Evolutionary conservation across 2,329 filamentous ascomycete genomes (phyloP).

Genomic region (Thermomyces lanuginosus): DNA sequence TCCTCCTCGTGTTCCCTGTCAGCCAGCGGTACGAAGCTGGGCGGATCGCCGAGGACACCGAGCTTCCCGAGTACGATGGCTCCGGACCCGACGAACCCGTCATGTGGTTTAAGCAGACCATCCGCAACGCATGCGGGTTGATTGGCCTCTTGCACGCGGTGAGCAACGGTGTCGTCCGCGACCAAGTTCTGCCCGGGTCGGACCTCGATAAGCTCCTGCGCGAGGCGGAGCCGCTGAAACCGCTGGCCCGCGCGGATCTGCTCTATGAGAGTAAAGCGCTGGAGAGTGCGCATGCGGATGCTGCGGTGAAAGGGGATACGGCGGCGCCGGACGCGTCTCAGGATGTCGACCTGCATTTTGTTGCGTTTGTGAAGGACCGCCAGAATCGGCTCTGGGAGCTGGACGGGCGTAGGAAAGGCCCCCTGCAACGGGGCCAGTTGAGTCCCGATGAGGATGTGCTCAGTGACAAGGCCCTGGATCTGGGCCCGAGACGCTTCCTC

Average conservation of each 20-base stretch:
- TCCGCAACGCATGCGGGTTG: slow-evolving; percentile 79
- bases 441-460: slow-evolving; percentile 51
- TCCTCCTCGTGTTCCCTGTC: slow-evolving; percentile 84
- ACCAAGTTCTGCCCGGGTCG: slow-evolving; percentile 39
- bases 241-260: slow-evolving; percentile 50
- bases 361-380: slow-evolving; percentile 70
- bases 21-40: slow-evolving; percentile 62
- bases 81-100: slow-evolving; percentile 57
- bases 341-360: slow-evolving; percentile 84
- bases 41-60: slow-evolving; percentile 55
- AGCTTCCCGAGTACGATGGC: slow-evolving; percentile 47
- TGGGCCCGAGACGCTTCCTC: slow-evolving; percentile 49
- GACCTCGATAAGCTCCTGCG: slow-evolving; percentile 42
- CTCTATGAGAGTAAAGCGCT: slow-evolving; percentile 62
- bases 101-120: slow-evolving; percentile 89
- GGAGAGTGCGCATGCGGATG: slow-evolving; percentile 61
- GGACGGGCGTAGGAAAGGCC: slow-evolving; percentile 58
- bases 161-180: slow-evolving; percentile 55
- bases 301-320: slow-evolving; percentile 64
- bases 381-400: slow-evolving; percentile 65
- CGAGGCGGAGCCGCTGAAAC: slow-evolving; percentile 53
- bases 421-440: slow-evolving; percentile 50
- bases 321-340: slow-evolving; percentile 60
- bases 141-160: slow-evolving; percentile 77
- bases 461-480: slow-evolving; percentile 55